Conservation (phyloP, 2,329 filamentous ascomycete species). For the Ophiostoma sp. region DNA sequence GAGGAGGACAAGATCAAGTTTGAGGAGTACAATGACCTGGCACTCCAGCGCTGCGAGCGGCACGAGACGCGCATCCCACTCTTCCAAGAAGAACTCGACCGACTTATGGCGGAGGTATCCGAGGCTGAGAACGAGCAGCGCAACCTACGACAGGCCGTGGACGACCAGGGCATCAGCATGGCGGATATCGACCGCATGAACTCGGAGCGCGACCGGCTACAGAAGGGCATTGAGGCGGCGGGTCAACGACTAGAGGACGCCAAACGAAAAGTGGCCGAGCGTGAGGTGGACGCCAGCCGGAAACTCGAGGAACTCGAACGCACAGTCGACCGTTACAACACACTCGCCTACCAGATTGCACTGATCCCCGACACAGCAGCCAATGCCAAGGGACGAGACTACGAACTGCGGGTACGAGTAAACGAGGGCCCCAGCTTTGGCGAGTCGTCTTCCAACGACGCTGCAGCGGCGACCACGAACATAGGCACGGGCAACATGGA, state of each 20-base stretch:
- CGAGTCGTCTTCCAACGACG: constrained; percentile 45
- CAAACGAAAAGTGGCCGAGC: constrained; percentile 79
- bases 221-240: constrained; percentile 79
- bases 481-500: constrained; percentile 42
- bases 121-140: constrained; percentile 81
- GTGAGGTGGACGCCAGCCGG: constrained; percentile 80
- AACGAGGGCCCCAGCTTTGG: constrained; percentile 77
- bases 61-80: constrained; percentile 79
- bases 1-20: constrained; percentile 95
- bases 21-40: constrained; percentile 86
- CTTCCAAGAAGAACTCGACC: constrained; percentile 82
- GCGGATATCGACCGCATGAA: constrained; percentile 99
- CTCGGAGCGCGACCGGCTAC: constrained; percentile 88
- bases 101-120: constrained; percentile 70
- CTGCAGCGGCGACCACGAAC: neutral
- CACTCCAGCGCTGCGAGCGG: constrained; percentile 83
- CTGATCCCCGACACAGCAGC: constrained; percentile 81
- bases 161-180: constrained; percentile 91
- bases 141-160: constrained; percentile 79
- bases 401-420: constrained; percentile 80
- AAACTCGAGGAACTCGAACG: constrained; percentile 92
- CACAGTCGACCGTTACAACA: constrained; percentile 88
- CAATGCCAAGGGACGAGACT: constrained; percentile 82
- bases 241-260: constrained; percentile 77
- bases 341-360: constrained; percentile 87